A percentile compares a stretch with the other conserved stretches of the same genome.
Conservation (phyloP, 768 basidiomycete species). For the Suillus occidentalis region DNA sequence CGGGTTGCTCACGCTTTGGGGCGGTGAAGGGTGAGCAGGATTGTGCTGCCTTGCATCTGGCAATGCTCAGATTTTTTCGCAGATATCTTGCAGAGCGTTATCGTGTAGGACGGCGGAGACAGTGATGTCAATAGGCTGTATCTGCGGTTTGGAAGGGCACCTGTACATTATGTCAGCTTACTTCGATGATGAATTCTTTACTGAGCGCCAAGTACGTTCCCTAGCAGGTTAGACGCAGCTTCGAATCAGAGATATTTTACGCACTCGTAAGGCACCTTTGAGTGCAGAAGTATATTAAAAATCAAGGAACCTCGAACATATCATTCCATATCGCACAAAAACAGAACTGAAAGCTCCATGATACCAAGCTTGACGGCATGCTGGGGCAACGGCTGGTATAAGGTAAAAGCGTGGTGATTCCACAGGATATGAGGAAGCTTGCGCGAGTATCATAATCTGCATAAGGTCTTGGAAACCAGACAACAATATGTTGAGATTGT, state of each 20-base stretch:
- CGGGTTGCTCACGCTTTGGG: slow-evolving; percentile 60
- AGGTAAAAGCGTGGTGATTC: slow-evolving; percentile 79
- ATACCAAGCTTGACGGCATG: slow-evolving; percentile 54
- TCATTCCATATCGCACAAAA: slow-evolving; percentile 89
- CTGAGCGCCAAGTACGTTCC: background rate
- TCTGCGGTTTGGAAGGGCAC: background rate
- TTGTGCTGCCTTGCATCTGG: background rate
- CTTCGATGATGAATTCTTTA: background rate
- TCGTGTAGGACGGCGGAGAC: slow-evolving; percentile 21
- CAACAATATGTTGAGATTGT: slow-evolving; percentile 40
- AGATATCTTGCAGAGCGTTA: slow-evolving; percentile 45
- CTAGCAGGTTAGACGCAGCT: background rate
- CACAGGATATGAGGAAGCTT: slow-evolving; percentile 51
- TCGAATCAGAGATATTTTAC: background rate
- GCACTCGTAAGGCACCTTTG: background rate
- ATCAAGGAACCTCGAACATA: slow-evolving; percentile 94
- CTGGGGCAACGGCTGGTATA: slow-evolving; percentile 48
- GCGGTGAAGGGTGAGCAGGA: slow-evolving; percentile 62
- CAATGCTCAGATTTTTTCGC: slow-evolving; percentile 1
- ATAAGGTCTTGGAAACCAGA: slow-evolving; percentile 78
- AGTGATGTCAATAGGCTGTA: background rate
- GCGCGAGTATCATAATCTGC: slow-evolving; percentile 73
- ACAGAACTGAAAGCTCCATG: background rate
- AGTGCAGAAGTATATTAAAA: slow-evolving; percentile 81
- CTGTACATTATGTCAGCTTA: background rate